Evolutionary conservation across 2,329 filamentous ascomycete species (phyloP), one percentile per base, ranked within the genome.

Genomic region (Nemania sp.): DNA sequence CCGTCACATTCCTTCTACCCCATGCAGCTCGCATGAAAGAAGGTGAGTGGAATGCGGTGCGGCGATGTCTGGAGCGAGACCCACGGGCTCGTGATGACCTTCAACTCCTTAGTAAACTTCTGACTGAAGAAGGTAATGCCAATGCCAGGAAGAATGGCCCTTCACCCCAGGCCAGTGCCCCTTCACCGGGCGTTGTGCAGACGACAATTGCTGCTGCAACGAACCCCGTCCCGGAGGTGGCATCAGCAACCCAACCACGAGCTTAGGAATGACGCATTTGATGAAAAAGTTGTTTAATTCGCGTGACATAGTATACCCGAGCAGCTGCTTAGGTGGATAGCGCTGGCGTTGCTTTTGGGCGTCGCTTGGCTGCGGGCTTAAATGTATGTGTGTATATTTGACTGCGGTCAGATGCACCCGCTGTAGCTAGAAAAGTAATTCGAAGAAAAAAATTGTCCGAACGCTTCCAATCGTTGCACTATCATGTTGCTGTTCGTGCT

Each of bases 1-100:
- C 86, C 0, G 83, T 90, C 7, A 78, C 82, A 20, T 88, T 91
- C 62, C 74, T 92, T 4, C 75, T 91, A 39, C 82, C 84, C 5
- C 85, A 89, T 60, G 86, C 86, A 1, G 83, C 80, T 17, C 80
- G 81, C 44, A 90, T 89, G 77, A 79, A 85, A 40, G 77, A 82
- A n/a, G 75, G 81, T 14, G 89, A 95, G 66, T 87, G 94, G 81
- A 78, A 82, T 50, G 83, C 94, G 23, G 82, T 97, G 57, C 79
- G 81, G 46, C 78, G 81, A 33, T 86, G 93, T 12, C 78, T 91
- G 20, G 80, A 85, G 44, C 77, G 79, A 9, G 85, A 91, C 49
- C 83, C 84, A 0, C 80, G 79, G 19, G 83, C 89, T 0, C 78
- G 83, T 19, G 80, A 84, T 1, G 84, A 91, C 64, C 69, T 86